These are phyloP conservation scores for Lomentospora prolificans DNA, from an alignment of 2,329 filamentous ascomycete species.

Conservation along the genomic window DNA sequence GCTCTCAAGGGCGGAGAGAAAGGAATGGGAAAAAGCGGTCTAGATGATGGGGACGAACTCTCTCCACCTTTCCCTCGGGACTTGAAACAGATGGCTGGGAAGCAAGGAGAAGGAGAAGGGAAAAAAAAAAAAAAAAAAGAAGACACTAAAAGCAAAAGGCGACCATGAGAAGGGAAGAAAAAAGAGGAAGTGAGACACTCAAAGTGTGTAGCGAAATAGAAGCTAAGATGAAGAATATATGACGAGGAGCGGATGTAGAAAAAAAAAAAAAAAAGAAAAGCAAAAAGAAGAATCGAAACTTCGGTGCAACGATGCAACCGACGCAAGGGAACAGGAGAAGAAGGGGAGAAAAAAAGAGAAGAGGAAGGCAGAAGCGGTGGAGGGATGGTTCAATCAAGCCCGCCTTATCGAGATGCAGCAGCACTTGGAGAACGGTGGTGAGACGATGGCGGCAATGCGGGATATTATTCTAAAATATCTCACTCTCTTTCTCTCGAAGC, in stretches of 20 bases:
- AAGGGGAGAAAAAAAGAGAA: neutral
- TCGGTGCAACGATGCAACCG: too few relatives aligned
- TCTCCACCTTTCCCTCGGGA: neutral
- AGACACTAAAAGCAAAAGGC: neutral
- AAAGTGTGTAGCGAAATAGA: too few relatives aligned
- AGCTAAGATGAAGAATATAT: too few relatives aligned
- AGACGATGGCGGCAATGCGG: neutral
- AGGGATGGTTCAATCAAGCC: neutral
- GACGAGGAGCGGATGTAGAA: too few relatives aligned
- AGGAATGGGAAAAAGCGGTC: neutral
- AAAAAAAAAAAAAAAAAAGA: neutral
- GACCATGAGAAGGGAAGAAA: neutral
- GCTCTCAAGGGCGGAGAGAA: too few relatives aligned
- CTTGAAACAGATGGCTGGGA: neutral
- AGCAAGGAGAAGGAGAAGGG: neutral
- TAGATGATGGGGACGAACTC: neutral
- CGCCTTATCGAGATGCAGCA: neutral
- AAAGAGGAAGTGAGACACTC: neutral
- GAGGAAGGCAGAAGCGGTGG: neutral
- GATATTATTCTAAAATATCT: neutral
- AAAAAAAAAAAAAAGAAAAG: neutral
- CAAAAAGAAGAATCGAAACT: neutral
- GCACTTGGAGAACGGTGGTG: neutral
- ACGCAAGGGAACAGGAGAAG: neutral
- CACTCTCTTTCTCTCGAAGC: too few relatives aligned